Evolutionary conservation across 176 grass and related monocot genomes (phyloP).

Genomic region (Carex parvula): DNA sequence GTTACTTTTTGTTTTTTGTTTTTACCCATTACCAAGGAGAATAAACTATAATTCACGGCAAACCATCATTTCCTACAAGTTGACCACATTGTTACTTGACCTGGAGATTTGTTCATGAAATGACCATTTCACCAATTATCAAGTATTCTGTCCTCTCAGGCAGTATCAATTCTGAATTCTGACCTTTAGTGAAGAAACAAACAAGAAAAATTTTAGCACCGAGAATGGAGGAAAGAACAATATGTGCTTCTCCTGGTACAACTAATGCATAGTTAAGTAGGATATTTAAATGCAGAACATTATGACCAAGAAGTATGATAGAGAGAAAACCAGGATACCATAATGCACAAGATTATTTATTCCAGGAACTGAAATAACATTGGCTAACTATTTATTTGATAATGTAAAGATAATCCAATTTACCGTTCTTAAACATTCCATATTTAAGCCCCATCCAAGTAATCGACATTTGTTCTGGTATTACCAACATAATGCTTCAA

Average conservation of each 20-base stretch:
- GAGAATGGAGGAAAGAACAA: neutral
- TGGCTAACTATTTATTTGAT: neutral
- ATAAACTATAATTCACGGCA: neutral
- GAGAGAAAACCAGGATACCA: neutral
- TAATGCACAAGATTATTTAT: neutral
- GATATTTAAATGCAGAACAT: too few relatives aligned
- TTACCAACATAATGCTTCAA: neutral
- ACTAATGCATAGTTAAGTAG: too few relatives aligned
- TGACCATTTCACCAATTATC: neutral
- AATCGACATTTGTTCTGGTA: neutral
- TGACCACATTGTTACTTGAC: neutral
- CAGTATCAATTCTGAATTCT: neutral
- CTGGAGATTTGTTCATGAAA: too few relatives aligned
- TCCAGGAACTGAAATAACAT: neutral
- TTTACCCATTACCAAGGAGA: neutral
- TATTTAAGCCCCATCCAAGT: neutral
- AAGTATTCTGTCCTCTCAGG: neutral
- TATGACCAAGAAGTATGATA: neutral
- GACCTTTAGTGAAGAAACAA: neutral
- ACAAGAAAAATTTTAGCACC: neutral
- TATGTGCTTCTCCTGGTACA: neutral
- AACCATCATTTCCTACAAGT: neutral
- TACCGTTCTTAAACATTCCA: neutral
- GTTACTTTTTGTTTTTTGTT: neutral
- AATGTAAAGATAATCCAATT: neutral